Base-by-base conservation (phyloP, 495 filamentous ascomycete genomes). In the Amphirosellinia nigrospora region DNA sequence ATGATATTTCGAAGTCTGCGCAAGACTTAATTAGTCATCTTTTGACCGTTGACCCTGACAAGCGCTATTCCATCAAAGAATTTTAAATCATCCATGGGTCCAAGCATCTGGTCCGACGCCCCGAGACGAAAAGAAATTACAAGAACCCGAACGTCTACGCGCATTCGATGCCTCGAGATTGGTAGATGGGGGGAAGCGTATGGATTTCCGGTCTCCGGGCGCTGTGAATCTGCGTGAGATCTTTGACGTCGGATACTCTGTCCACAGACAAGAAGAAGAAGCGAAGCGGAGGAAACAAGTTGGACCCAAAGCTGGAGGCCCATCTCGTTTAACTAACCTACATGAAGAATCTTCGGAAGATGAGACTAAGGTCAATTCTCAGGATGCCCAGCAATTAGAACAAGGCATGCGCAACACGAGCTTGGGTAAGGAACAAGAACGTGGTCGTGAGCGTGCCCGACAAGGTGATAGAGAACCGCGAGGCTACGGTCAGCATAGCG, bases 201-300 rank as follows among this genome's bases (percentile, higher is more conserved):
- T 91, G 85, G 96, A 99, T 81, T 99, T 98, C 89, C 92, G 96
- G 55, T 98, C 94, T 0, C 96, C 96, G 0, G 96, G 94, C 55
- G 96, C 93, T 13, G 90, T 98, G 80, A 98, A 97, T 76, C 85
- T 99, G 26, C 92, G 96, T 61, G 96, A 99, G 76, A 93, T 98
- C 16, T 99, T 99, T 73, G 96, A 99, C 76, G 96, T 99, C 60
- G 91, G 93, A 41, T 98, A 99, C 74, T 93, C 96, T 28, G 96
- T 99, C 19, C 96, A 98, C 76, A 87, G 96, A 38, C 93, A 98
- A 79, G 96, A 98, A 79, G 96, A 99, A 79, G 96, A 98, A 80
- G 89, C 87, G 75, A 98, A 97, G 80, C 90, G 94, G 41, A 88
- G 93, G 43, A 97, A 94, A 82, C 90, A 90, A 72, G 88, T 91